Conservation (phyloP, 495 filamentous ascomycete species). For the Penicillium dipodomyicola region DNA sequence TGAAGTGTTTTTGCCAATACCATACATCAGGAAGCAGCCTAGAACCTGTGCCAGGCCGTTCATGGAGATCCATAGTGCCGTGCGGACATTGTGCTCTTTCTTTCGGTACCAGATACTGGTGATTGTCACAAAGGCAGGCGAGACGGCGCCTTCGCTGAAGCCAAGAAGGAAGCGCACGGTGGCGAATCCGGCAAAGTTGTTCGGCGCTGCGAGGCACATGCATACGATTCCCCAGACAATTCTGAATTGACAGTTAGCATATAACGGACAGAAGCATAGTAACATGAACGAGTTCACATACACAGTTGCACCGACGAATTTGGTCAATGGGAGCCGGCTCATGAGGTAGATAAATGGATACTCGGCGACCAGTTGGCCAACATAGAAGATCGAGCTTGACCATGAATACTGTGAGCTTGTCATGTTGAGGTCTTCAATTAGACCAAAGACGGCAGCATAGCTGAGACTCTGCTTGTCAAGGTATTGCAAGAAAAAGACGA, state of each 20-base stretch:
- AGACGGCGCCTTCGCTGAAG: conserved; percentile 49
- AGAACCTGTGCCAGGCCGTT: conserved; percentile 55
- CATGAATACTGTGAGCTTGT: conserved; percentile 52
- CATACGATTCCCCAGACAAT: conserved; percentile 47
- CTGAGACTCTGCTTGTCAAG: conserved; percentile 58
- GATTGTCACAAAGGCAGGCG: conserved; percentile 25
- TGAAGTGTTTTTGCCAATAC: conserved; percentile 43
- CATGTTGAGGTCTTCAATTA: conserved; percentile 50
- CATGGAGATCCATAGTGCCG: conserved; percentile 50
- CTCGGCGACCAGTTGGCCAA: conserved; percentile 52
- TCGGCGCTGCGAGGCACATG: conserved; percentile 48
- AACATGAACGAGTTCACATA: conserved; percentile 11
- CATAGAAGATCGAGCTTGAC: conserved; percentile 40
- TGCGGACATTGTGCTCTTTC: conserved; percentile 44
- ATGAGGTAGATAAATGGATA: conserved; percentile 53
- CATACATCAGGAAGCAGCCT: conserved; percentile 56
- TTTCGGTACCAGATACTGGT: conserved; percentile 44
- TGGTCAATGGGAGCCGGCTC: conserved; percentile 53
- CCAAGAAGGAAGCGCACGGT: conserved; percentile 51
- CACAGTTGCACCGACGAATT: conserved; percentile 27
- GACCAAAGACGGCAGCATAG: conserved; percentile 56
- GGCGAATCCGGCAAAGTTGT: conserved; percentile 46
- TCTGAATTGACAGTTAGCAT: conserved; percentile 15
- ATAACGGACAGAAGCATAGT: neutral
- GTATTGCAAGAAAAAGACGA: conserved; percentile 34